Base-by-base conservation (phyloP, 176 grass and related monocot species). In the Carex scoparia region DNA sequence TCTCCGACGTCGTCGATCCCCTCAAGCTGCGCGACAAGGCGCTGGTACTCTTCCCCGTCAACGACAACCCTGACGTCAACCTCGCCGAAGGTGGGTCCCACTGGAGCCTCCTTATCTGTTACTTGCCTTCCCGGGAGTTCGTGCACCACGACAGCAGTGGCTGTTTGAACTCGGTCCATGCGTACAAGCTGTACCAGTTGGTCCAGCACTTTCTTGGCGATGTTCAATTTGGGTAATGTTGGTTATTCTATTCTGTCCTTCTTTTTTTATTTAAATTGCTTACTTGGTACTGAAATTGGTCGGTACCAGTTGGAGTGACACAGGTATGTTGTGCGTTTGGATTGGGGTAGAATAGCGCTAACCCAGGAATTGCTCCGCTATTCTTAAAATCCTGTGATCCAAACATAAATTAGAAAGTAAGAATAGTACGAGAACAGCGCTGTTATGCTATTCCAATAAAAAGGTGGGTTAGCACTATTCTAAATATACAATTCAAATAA, bases 61-160 rank as follows among this genome's bases (percentile, higher is more conserved):
- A 94, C 69, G 83, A 87, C 57, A 61, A 81, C 72, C 33, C 85
- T 69, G 3, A 32, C 46, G 38, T 46, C 53, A 15, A 73, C 54
- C 46, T 82, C 6, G 65, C 23, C 10, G 83, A 89, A 3, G 88
- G 90, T 46, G 95, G 95, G 18, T 90, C 89, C 18, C 92, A 93
- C 88, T 98, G 95, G 83, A 82, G 89, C 82, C 75, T 90, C 62
- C 81, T 90, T 16, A 74, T 90, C 38, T 90, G 77, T 51, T 27
- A 61, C 38, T 18, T 77, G 10, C 56, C 19, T 10, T 19, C 70
- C 14, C 23, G 9, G 27, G 55, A 73, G 31, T 91, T 98, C 79
- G 89, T 98, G 32, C 95, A 98, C 87, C 95, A 93, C 48, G 92
- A 94, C 74, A 93, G 89, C 84, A 30, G 79, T 80, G 14, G 64